phyloP scores from a whole-genome alignment of 2,329 filamentous ascomycete species.

The Apiospora rasikravindrae region DNA sequence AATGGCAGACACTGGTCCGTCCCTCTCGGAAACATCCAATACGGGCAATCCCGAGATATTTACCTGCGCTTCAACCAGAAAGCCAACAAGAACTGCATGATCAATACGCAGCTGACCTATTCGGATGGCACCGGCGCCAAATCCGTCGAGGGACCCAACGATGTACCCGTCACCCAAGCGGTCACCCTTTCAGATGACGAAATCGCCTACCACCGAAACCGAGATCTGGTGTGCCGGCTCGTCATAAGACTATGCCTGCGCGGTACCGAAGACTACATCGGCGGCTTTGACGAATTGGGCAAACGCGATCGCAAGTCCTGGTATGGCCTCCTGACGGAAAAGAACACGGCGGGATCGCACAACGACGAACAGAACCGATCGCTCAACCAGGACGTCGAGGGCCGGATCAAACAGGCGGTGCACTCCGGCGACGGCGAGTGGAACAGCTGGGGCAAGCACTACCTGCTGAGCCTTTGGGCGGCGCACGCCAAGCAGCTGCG shows the following conservation, averaged over 20 bases:
- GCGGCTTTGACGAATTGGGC: conserved; percentile 45
- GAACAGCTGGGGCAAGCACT: conserved; percentile 61
- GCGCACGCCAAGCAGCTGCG: conserved; percentile 63
- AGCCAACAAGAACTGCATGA: background rate
- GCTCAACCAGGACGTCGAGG: conserved; percentile 56
- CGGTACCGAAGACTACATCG: conserved; percentile 53
- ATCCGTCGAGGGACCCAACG: background rate
- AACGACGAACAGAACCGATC: conserved; percentile 50
- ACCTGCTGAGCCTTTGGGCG: conserved; percentile 59
- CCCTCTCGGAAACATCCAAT: conserved; percentile 59
- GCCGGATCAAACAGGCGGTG: conserved; percentile 58
- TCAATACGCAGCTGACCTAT: background rate
- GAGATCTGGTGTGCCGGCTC: conserved; percentile 20
- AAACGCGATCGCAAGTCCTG: no score
- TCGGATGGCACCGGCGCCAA: background rate
- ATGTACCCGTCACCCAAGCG: background rate
- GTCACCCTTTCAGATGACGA: background rate
- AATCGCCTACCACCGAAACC: background rate
- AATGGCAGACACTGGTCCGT: conserved; percentile 42
- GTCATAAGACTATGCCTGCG: conserved; percentile 33
- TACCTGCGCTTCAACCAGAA: conserved; percentile 43
- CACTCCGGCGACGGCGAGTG: conserved; percentile 43
- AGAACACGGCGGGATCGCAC: no score
- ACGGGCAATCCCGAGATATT: conserved; percentile 64
- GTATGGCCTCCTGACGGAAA: no score